phyloP scores from a whole-genome alignment of 768 basidiomycete species.

The Mycena galericulata region DNA sequence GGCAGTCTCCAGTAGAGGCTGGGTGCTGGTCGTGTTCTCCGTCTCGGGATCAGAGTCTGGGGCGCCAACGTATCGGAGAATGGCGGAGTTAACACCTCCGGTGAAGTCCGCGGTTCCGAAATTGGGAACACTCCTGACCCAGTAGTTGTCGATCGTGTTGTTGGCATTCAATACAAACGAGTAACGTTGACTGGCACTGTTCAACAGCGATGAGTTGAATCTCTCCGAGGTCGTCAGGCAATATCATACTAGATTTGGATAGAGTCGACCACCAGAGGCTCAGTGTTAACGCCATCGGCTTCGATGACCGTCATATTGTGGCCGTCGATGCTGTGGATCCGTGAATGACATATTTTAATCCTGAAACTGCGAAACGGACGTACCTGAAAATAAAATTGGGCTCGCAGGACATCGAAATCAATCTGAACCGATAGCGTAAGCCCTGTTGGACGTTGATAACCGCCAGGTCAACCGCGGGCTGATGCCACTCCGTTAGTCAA shows the following conservation, averaged over 20 bases:
- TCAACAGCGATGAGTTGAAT: not conserved
- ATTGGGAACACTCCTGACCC: slow-evolving; percentile 48
- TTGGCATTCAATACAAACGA: slow-evolving; percentile 54
- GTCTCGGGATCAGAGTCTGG: slow-evolving; percentile 43
- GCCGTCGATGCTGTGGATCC: slow-evolving; percentile 40
- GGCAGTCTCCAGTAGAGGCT: slow-evolving; percentile 46
- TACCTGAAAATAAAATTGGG: slow-evolving; percentile 29
- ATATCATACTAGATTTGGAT: slow-evolving; percentile 23
- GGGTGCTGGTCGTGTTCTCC: slow-evolving; percentile 16
- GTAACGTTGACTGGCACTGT: slow-evolving; percentile 49
- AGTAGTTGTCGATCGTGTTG: slow-evolving; percentile 58
- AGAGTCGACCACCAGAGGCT: slow-evolving; percentile 40
- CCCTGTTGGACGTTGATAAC: slow-evolving; percentile 46
- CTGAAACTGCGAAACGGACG: not conserved
- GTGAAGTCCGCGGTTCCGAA: slow-evolving; percentile 38
- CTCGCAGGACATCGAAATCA: slow-evolving; percentile 21
- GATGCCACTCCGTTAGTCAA: slow-evolving; percentile 23
- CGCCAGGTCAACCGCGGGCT: slow-evolving; percentile 42
- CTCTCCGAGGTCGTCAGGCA: not conserved
- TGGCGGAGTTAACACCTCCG: slow-evolving; percentile 51
- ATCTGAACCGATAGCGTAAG: slow-evolving; percentile 34
- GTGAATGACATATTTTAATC: not conserved
- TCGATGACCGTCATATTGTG: slow-evolving; percentile 50
- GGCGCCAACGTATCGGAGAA: slow-evolving; percentile 54
- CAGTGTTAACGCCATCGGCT: slow-evolving; percentile 45